A percentile compares a stretch with the other conserved stretches of the same genome.
These are phyloP conservation scores for Trichoderma simmonsii DNA, from an alignment of 2,329 filamentous ascomycete genomes.

Conservation along the genomic window DNA sequence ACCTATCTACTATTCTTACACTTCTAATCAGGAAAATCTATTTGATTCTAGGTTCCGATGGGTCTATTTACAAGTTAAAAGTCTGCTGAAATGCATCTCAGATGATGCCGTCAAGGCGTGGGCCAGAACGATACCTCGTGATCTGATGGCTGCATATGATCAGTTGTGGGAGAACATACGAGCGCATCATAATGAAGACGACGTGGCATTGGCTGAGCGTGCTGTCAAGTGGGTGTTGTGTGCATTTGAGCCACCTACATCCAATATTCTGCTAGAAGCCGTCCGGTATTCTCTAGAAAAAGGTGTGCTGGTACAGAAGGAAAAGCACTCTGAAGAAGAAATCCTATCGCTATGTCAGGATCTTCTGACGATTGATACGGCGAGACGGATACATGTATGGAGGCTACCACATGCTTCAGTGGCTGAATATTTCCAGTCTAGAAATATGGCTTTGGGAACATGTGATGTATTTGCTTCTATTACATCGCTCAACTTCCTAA, in stretches of 20 bases:
- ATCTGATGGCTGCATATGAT: conserved; percentile 20
- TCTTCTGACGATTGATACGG: neutral
- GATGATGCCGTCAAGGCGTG: conserved; percentile 19
- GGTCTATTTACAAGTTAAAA: conserved; percentile 22
- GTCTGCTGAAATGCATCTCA: neutral
- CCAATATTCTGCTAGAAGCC: neutral
- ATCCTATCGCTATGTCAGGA: conserved; percentile 11
- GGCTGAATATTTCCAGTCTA: conserved; percentile 17
- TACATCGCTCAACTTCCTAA: neutral
- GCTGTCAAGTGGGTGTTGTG: conserved; percentile 8
- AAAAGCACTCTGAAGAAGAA: neutral
- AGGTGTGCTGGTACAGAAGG: neutral
- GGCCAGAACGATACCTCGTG: conserved; percentile 13
- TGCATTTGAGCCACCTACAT: neutral
- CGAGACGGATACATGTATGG: neutral
- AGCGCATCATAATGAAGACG: neutral
- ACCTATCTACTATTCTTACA: neutral
- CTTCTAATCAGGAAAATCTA: neutral
- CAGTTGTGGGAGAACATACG: conserved; percentile 8
- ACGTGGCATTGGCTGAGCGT: conserved; percentile 11
- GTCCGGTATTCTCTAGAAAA: neutral
- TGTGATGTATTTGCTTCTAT: neutral
- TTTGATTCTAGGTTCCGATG: conserved; percentile 22
- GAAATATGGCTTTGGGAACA: neutral
- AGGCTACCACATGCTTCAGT: conserved; percentile 14